These are phyloP conservation scores for Chrysochromulina parva DNA, from an alignment of 78 protist species.

Conservation along the genomic window DNA sequence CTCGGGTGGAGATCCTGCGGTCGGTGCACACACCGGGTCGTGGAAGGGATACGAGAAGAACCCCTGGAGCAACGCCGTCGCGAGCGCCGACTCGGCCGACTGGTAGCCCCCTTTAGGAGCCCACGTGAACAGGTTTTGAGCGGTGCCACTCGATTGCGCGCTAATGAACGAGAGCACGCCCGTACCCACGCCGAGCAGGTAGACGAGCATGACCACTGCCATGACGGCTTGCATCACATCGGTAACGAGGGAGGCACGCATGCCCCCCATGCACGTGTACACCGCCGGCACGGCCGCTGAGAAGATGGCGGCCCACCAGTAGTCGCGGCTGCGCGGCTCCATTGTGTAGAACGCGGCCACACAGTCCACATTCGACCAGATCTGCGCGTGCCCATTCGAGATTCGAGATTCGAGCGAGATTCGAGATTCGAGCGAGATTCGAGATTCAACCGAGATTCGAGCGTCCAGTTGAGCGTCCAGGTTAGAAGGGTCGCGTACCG, in stretches of 20 bases:
- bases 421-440: too few relatives aligned
- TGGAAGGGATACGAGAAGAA: neutral
- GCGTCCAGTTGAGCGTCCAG: too few relatives aligned
- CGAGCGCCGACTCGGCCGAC: neutral
- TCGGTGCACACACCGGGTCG: neutral
- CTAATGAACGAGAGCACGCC: too few relatives aligned
- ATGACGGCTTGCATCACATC: neutral
- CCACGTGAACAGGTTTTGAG: too few relatives aligned
- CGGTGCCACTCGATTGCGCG: too few relatives aligned
- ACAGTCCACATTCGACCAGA: neutral
- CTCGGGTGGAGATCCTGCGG: too few relatives aligned
- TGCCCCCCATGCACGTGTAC: neutral
- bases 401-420: too few relatives aligned
- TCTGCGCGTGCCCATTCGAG: too few relatives aligned
- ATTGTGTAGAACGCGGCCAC: neutral
- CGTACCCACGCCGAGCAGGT: neutral
- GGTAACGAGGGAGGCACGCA: slow-evolving; percentile 9
- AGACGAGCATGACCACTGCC: neutral
- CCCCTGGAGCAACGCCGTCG: neutral
- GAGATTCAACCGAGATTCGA: too few relatives aligned
- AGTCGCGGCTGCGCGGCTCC: neutral
- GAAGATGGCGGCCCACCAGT: slow-evolving; percentile 11
- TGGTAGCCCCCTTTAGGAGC: too few relatives aligned
- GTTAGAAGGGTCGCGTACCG: too few relatives aligned
- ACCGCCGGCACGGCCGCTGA: slow-evolving; percentile 1